phyloP scores from a whole-genome alignment of 306 rosid species.

The Vigna unguiculata region DNA sequence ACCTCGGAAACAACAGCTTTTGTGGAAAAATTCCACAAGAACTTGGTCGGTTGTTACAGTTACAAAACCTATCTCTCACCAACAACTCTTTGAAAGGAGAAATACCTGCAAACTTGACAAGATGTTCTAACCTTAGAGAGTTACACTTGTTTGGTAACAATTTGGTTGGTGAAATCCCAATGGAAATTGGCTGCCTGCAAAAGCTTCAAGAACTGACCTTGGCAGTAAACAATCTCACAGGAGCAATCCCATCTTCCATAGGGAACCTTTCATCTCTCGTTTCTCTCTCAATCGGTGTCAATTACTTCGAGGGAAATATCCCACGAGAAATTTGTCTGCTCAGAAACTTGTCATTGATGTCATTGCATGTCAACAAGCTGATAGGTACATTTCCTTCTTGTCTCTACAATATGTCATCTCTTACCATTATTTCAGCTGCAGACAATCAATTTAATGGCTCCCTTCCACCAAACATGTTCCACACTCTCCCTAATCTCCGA shows the following conservation, averaged over 20 bases:
- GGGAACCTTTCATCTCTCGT: constrained; percentile 52
- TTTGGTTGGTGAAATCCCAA: constrained; percentile 37
- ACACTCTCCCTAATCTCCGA: constrained; percentile 45
- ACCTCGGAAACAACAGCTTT: constrained; percentile 44
- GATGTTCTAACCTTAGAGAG: constrained; percentile 18
- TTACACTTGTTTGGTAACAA: constrained; percentile 19
- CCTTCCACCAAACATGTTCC: constrained; percentile 50
- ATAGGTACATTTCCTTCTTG: constrained; percentile 45
- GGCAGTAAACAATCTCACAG: constrained; percentile 36
- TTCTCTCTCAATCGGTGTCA: constrained; percentile 14
- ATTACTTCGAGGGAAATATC: constrained; percentile 43
- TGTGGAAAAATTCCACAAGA: constrained; percentile 47
- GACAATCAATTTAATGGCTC: constrained; percentile 34
- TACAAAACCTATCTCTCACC: constrained; percentile 22
- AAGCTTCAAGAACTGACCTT: constrained; percentile 22
- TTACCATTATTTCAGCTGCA: background rate
- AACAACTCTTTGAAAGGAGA: constrained; percentile 49
- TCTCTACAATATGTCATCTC: constrained; percentile 53
- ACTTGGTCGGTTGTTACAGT: constrained; percentile 33
- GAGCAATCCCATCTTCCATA: constrained; percentile 46
- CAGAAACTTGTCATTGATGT: background rate
- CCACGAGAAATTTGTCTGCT: constrained; percentile 43
- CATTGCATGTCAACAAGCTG: constrained; percentile 15
- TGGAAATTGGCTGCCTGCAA: constrained; percentile 35
- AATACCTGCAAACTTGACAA: constrained; percentile 49